A percentile compares a stretch with the other conserved stretches of the same genome.
Conservation (phyloP, 2,329 filamentous ascomycete species). For the Orbilia blumenaviensis region DNA sequence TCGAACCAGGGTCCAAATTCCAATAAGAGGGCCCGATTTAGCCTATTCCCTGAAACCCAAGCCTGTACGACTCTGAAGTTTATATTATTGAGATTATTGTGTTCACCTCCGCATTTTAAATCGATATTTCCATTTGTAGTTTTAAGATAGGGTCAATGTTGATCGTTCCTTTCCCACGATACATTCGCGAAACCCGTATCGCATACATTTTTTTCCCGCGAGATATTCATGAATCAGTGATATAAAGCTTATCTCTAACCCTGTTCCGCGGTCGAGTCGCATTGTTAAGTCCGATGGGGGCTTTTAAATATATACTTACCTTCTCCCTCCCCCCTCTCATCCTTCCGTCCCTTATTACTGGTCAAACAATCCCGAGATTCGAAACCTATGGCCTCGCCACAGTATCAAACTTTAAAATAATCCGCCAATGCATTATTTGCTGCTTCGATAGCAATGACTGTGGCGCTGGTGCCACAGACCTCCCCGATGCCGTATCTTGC, state of each 20-base stretch:
- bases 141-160: too few species aligned
- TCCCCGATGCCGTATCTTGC: neutral
- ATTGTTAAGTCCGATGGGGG: neutral
- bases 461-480: neutral
- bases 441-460: neutral
- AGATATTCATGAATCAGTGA: neutral
- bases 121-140: neutral
- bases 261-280: neutral
- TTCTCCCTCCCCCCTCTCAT: neutral
- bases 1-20: neutral
- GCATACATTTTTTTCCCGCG: neutral
- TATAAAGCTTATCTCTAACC: neutral
- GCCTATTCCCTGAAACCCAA: conserved; percentile 8
- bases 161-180: neutral
- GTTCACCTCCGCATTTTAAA: neutral
- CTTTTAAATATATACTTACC: neutral
- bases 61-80: neutral
- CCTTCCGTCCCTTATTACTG: neutral
- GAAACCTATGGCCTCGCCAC: neutral
- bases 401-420: neutral
- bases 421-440: neutral
- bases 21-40: conserved; percentile 7
- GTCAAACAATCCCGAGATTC: neutral
- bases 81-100: neutral
- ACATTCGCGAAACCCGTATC: neutral